These are phyloP conservation scores for Ambrosiella xylebori DNA, from an alignment of 2,329 filamentous ascomycete genomes.

Conservation along the genomic window DNA sequence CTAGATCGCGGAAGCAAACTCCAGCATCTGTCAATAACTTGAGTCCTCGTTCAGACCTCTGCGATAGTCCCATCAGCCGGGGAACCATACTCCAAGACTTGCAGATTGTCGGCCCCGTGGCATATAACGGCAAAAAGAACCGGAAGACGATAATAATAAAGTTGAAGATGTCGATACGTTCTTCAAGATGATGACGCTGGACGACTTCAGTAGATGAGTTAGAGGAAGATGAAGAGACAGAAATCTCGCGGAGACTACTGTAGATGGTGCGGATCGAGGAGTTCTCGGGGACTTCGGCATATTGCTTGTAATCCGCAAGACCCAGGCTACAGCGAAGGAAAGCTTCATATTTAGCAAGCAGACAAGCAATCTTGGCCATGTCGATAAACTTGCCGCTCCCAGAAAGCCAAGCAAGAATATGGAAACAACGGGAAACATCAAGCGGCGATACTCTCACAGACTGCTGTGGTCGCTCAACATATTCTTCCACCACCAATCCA, in stretches of 20 bases:
- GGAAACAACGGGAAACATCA: not conserved
- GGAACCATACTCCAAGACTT: slow-evolving; percentile 16
- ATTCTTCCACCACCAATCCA: not conserved
- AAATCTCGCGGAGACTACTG: not conserved
- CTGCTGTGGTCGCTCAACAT: not conserved
- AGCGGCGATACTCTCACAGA: no score
- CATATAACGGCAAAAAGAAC: slow-evolving; percentile 25
- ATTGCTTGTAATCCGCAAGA: not conserved
- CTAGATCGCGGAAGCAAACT: not conserved
- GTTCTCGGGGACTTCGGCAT: not conserved
- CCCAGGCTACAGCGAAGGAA: not conserved
- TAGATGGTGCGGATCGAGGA: not conserved
- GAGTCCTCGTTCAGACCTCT: not conserved
- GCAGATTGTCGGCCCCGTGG: slow-evolving; percentile 21
- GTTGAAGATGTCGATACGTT: slow-evolving; percentile 25
- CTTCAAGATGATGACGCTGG: slow-evolving; percentile 17
- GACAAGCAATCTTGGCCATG: not conserved
- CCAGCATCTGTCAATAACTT: not conserved
- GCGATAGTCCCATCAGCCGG: not conserved
- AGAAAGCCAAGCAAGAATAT: not conserved
- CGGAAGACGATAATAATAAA: slow-evolving; percentile 23
- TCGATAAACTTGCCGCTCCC: not conserved
- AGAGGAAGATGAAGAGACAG: no score
- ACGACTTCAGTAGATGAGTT: no score
- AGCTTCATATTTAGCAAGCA: not conserved